A percentile compares a stretch with the other conserved stretches of the same genome.
phyloP scores from a whole-genome alignment of 352 stramenopile genomes.

The Pelagophyceae sp. region DNA sequence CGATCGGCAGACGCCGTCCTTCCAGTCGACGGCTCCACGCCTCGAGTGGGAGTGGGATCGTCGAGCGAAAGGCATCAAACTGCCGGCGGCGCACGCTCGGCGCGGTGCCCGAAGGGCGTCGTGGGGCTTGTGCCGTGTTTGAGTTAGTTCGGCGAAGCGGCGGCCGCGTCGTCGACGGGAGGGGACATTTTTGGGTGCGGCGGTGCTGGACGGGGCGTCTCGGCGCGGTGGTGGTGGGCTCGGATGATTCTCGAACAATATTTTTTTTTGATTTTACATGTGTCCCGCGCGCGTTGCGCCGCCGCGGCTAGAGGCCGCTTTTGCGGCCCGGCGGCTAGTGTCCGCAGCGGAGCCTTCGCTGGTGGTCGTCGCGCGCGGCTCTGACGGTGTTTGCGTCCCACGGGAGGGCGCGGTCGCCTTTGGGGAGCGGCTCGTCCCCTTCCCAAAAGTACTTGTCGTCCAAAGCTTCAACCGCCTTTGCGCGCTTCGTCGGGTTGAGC shows the following conservation, averaged over 20 bases:
- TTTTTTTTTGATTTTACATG: neutral
- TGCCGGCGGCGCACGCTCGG: no score
- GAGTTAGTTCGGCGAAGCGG: no score
- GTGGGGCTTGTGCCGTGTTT: no score
- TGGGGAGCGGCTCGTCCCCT: neutral
- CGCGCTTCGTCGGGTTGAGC: conserved; percentile 69
- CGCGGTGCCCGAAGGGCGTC: no score
- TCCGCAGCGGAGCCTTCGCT: neutral
- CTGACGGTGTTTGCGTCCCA: conserved; percentile 5
- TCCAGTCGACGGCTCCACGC: no score
- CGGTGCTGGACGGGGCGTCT: no score
- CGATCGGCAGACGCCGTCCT: no score
- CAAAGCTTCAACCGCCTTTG: conserved; percentile 76
- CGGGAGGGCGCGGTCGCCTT: neutral
- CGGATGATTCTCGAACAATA: neutral
- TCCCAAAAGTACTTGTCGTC: conserved; percentile 81
- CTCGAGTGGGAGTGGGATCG: no score
- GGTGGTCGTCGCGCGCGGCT: conserved; percentile 12
- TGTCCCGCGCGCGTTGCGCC: neutral
- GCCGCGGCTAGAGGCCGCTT: neutral
- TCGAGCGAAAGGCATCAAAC: no score
- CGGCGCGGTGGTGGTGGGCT: neutral
- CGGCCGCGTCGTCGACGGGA: no score
- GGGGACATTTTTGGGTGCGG: no score
- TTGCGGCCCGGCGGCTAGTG: neutral